phyloP scores from a whole-genome alignment of 208 protist species.

The Acanthamoeba culbertsoni region DNA sequence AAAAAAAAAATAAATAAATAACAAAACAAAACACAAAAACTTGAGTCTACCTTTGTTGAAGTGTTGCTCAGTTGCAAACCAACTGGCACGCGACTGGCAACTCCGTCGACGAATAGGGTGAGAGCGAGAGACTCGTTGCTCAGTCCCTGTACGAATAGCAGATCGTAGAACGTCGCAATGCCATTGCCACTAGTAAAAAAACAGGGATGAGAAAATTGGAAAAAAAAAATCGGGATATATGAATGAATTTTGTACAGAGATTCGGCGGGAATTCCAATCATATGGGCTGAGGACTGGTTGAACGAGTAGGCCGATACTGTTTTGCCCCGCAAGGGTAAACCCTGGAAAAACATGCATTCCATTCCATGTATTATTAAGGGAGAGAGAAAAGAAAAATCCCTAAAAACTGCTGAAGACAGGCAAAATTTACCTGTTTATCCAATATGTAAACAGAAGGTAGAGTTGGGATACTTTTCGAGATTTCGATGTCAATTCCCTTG shows the following conservation, averaged over 20 bases:
- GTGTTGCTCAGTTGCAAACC: background rate
- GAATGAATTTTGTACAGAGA: conserved; percentile 26
- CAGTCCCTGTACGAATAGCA: background rate
- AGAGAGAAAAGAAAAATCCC: too few species aligned
- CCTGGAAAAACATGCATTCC: background rate
- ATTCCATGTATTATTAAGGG: too few species aligned
- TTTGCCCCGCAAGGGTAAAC: background rate
- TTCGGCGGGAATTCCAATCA: background rate
- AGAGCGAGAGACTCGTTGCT: background rate
- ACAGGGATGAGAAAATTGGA: too few species aligned
- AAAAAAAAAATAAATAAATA: background rate
- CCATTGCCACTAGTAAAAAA: background rate
- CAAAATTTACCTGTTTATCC: background rate
- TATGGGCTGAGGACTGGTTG: background rate
- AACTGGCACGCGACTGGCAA: background rate
- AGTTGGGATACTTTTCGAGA: background rate
- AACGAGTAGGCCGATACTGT: background rate
- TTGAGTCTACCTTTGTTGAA: too few species aligned
- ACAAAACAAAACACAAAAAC: background rate
- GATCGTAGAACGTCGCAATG: background rate
- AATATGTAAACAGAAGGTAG: background rate
- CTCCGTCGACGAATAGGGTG: background rate
- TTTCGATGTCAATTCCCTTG: background rate
- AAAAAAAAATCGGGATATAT: too few species aligned
- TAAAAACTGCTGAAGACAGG: background rate